Evolutionary conservation across 225 moss, liverwort and hornwort species (phyloP), one percentile per base, ranked within the genome.

Genomic region (Pseudoscleropodium purum): DNA sequence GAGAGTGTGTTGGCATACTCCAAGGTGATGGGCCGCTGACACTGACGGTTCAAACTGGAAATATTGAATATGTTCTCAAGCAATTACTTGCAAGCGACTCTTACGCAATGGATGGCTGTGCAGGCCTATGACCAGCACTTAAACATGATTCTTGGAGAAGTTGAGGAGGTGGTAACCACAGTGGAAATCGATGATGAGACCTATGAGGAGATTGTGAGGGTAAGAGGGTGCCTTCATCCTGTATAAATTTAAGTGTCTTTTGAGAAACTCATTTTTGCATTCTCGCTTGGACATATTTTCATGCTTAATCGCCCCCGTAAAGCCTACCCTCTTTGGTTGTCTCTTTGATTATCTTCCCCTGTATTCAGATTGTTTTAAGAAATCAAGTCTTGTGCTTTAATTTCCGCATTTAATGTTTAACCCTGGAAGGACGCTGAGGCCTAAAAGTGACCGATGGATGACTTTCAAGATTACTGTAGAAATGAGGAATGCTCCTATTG

Each of bases 111-210:
- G 56, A 31, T 81, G 75, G 61, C 83, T 93, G 73, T 85, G 89
- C 97, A 99, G 99, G 99, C 99, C 23, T 99, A 99, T 70, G 99
- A 99, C 85, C 99, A 99, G 94, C 99, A 99, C 89, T 92, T 99
- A 75, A 99, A 99, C 87, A 97, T 99, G 99, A 99, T 99, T 84
- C 92, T 99, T 84, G 99, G 99, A 64, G 99, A 99, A 69, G 99
- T 99, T 66, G 99, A 99, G 88, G 99, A 99, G 93, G 95, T 95
- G 68, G 96, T 97, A 34, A 99, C 99, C 37, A 96, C 97, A 82
- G 99, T 99, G 87, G 99, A 99, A 88, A 99, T 99, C 85, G 99
- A 99, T 83, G 99, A 99, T 80, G 99, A 99, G 91, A 99, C 99
- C 7, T 99, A 99, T 87, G 99, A 99, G 91, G 99, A 99, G 91